These are phyloP conservation scores for Talaromyces rugulosus DNA, from an alignment of 2,329 filamentous ascomycete species.

Conservation along the genomic window DNA sequence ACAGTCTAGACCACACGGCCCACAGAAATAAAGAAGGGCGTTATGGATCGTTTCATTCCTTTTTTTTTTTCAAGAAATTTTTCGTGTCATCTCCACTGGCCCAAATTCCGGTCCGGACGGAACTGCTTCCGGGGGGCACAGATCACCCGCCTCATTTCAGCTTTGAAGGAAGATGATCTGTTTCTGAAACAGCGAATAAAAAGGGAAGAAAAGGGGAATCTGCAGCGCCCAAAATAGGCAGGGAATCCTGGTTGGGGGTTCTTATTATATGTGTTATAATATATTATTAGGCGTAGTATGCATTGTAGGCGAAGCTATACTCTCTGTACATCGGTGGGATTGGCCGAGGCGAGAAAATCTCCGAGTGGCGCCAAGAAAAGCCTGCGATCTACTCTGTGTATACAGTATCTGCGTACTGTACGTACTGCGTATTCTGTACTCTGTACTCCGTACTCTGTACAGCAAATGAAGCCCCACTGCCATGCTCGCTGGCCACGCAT, in stretches of 20 bases:
- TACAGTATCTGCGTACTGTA: neutral
- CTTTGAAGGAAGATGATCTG: neutral
- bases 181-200: too few species aligned
- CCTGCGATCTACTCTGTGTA: neutral
- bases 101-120: neutral
- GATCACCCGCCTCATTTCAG: neutral
- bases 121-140: neutral
- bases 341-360: neutral
- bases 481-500: too few species aligned
- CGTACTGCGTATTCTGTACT: neutral
- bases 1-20: neutral
- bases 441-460: too few species aligned
- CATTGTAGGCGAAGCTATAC: too few species aligned
- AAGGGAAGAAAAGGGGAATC: too few species aligned
- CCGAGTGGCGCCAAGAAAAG: slow-evolving; percentile 9
- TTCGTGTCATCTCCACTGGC: neutral
- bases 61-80: neutral
- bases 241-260: neutral
- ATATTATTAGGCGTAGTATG: too few species aligned
- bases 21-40: neutral
- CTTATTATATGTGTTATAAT: too few species aligned
- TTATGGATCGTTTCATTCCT: neutral
- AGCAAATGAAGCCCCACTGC: too few species aligned
- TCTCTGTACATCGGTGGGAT: neutral
- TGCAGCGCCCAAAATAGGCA: neutral